A percentile compares a stretch with the other conserved stretches of the same genome.
Conservation (phyloP, 2,329 filamentous ascomycete genomes). For the Tolypocladium endophyticum region DNA sequence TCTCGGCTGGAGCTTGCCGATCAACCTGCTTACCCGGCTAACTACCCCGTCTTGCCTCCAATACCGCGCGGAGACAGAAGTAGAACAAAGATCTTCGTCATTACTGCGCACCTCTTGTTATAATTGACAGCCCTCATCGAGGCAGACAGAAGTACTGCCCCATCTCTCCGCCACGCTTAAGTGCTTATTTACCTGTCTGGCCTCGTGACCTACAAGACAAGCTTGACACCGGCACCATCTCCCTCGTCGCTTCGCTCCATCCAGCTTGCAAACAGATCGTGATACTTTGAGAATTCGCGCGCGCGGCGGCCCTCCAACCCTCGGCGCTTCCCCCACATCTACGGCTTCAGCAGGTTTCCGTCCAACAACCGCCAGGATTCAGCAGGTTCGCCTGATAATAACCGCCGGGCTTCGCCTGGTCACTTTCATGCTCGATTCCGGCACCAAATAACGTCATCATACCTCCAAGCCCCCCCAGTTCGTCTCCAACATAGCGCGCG, state of each 20-base stretch:
- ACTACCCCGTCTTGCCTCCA: not conserved
- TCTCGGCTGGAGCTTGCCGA: not conserved
- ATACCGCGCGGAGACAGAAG: not conserved
- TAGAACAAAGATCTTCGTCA: not conserved
- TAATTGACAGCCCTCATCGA: not conserved
- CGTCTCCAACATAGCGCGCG: not conserved
- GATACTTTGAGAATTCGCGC: not conserved
- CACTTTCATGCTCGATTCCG: not conserved
- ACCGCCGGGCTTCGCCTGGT: not conserved
- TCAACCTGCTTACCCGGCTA: not conserved
- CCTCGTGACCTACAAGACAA: not conserved
- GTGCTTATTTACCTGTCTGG: not conserved
- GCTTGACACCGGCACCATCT: not conserved
- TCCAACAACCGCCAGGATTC: slow-evolving; percentile 13
- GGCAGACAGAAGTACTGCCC: not conserved
- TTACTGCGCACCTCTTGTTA: not conserved
- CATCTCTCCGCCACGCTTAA: not conserved
- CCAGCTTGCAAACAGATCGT: not conserved
- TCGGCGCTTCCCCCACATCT: not conserved
- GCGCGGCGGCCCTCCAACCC: not conserved
- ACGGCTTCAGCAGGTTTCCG: slow-evolving; percentile 16
- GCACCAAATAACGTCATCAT: not conserved
- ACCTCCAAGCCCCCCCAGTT: not conserved
- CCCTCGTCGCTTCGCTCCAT: not conserved
- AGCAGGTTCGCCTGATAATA: slow-evolving; percentile 11